Percentiles rank a stretch among this genome's conserved stretches.
Conservation (phyloP, 805 yeast species). For the Spathaspora hagerdaliae region DNA sequence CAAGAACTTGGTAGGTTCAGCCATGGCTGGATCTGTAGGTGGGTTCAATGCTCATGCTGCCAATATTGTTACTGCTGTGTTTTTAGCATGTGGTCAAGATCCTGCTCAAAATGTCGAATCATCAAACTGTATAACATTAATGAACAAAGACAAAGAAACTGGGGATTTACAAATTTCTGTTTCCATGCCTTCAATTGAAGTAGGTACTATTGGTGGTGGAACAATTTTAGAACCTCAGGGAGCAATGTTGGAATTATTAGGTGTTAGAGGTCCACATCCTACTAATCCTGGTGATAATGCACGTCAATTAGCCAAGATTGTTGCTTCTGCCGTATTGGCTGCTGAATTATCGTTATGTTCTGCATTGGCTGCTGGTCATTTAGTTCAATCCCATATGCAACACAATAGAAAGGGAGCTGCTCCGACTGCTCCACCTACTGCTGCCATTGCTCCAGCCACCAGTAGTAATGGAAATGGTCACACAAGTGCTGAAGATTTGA, state of each 20-base stretch:
- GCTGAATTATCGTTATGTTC: conserved; percentile 93
- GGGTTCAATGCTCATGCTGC: conserved; percentile 99
- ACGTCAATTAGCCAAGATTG: conserved; percentile 84
- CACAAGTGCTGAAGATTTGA: conserved; percentile 16
- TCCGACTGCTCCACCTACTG: conserved; percentile 14
- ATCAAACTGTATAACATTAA: conserved; percentile 93
- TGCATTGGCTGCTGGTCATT: conserved; percentile 97
- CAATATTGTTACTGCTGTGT: conserved; percentile 91
- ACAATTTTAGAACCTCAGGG: conserved; percentile 96
- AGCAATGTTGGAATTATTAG: conserved; percentile 90
- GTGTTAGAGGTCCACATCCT: conserved; percentile 94
- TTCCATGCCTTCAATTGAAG: conserved; percentile 99
- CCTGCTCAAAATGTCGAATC: conserved; percentile 99
- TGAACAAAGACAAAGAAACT: conserved; percentile 52
- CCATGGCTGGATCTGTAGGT: conserved; percentile 97
- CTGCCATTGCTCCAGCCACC: conserved; percentile 18
- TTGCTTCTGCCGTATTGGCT: conserved; percentile 93
- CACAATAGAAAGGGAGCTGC: conserved; percentile 68
- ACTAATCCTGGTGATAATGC: conserved; percentile 93
- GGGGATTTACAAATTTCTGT: conserved; percentile 90
- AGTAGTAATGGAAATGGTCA: background rate
- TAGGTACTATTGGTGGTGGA: conserved; percentile 99
- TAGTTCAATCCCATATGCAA: conserved; percentile 95
- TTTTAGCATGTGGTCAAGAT: conserved; percentile 95
- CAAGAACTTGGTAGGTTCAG: conserved; percentile 92